A percentile compares a stretch with the other conserved stretches of the same genome.
phyloP scores from a whole-genome alignment of 2,329 filamentous ascomycete genomes.

The Chalaropsis thielavioides region DNA sequence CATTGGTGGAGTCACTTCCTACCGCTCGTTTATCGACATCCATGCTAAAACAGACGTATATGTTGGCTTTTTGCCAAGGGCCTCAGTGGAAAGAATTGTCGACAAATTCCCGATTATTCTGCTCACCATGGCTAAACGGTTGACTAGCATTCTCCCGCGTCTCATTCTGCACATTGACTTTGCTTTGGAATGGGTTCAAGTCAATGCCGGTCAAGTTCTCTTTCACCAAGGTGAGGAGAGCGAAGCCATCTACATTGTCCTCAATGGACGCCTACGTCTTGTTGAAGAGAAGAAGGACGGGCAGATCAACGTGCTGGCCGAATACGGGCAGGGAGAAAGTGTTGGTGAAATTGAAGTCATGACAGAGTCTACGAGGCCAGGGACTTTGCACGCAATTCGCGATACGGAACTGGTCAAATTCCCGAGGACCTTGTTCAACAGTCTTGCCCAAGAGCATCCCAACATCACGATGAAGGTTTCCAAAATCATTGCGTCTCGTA shows the following conservation, averaged over 20 bases:
- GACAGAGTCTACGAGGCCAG: conserved; percentile 82
- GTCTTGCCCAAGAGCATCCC: conserved; percentile 87
- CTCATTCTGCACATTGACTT: conserved; percentile 95
- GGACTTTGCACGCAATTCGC: conserved; percentile 85
- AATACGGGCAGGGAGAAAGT: conserved; percentile 94
- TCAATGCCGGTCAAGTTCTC: conserved; percentile 86
- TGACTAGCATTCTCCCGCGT: conserved; percentile 77
- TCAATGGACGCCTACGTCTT: conserved; percentile 79
- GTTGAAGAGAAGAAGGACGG: conserved; percentile 72
- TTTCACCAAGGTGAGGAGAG: conserved; percentile 91
- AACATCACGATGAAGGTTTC: conserved; percentile 98
- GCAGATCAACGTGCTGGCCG: conserved; percentile 71
- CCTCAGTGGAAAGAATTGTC: conserved; percentile 77
- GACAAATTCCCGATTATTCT: conserved; percentile 85
- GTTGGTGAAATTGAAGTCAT: conserved; percentile 94
- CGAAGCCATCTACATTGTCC: conserved; percentile 93
- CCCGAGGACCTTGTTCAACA: conserved; percentile 91
- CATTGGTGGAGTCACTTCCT: conserved; percentile 84
- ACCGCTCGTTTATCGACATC: conserved; percentile 91
- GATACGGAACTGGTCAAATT: conserved; percentile 96
- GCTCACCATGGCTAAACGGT: conserved; percentile 85
- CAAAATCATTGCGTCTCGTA: conserved; percentile 91
- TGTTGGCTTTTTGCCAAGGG: conserved; percentile 80
- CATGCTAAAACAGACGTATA: conserved; percentile 97
- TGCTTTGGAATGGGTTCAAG: conserved; percentile 94